Base-by-base conservation (phyloP, 495 filamentous ascomycete species). In the Podospora bellae-mahoneyi region DNA sequence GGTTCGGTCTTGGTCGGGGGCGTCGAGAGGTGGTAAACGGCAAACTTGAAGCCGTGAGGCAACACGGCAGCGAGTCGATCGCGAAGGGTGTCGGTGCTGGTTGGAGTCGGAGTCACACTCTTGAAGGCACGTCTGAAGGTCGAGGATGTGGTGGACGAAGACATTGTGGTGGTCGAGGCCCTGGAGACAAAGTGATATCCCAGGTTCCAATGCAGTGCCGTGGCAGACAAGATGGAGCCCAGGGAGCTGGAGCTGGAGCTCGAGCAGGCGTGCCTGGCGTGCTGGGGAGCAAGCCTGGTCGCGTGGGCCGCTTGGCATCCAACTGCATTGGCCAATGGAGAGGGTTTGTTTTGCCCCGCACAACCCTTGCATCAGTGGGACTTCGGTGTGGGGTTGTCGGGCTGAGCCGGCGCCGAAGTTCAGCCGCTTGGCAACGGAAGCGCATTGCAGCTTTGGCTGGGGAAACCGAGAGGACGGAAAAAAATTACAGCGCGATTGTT, bases 1-100 rank as follows among this genome's bases (percentile, higher is more conserved):
- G 93, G 84, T 7, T 84, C 81, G 64, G 88, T 90, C 66, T 80
- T 83, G 15, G 87, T 87, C 19, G 95, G 92, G 1, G 91, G 90
- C 3, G 94, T 96, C 20, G 93, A 97, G 69, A 97, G 79, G 81
- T 98, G 94, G 78, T 96, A 88, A 72, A 96, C 83, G 57, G 83
- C 89, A 74, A 97, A 87, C 68, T 84, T 84, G 76, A 85, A 83
- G 70, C 83, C 87, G 64, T 87, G 83, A 30, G 94, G 92, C 28
- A 98, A 86, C 32, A 84, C 84, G 63, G 86, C 82, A 64, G 91
- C 88, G 69, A 99, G 84, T 66, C 79, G 78, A 55, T 78, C 76
- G 56, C 78, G 72, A n/a, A 88, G 77, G 39, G 69, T 60, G 55
- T 54, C 34, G 57, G 27, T 58, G 34, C 7, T 57, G 4, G 20